Base-by-base conservation (phyloP, 164 flowering plant species). In the Vitis amurensis region DNA sequence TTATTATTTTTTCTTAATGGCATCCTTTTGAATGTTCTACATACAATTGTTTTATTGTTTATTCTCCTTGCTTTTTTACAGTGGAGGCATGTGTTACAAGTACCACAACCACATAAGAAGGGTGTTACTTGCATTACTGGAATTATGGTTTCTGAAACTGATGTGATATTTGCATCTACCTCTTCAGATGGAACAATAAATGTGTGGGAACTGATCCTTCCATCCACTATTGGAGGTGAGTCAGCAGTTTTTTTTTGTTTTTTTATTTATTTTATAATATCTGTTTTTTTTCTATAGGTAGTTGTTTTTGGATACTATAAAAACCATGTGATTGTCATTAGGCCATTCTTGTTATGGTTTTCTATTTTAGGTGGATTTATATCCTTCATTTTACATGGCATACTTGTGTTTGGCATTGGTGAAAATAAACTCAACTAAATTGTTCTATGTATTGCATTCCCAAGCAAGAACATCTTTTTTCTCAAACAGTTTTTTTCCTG, bases 91-190 rank as follows among this genome's bases (percentile, higher is more conserved):
- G 90, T 90, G 13, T 64, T 82, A 73, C 92, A 93, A 79, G 74
- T 88, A 68, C 88, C 96, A 47, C 71, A 89, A 77, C 76, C 87
- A 37, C 98, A 93, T 75, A 88, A 84, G 71, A 95, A 88, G 77
- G 98, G 99, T 63, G 92, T 93, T 68, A 95, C 98, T 10, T 95
- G 99, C 83, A 89, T 95, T 71, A 76, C 86, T 72, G 91, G 87
- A 64, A 76, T 84, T 63, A 76, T 89, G 89, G 55, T 89, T 74
- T 91, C 93, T 69, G 64, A 82, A 63, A 77, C 69, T 55, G 86
- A 84, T 61, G 90, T 89, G 29, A 55, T 93, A 8, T 87, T 91
- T 76, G 97, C 94, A 53, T 90, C 98, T 52, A 80, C 93, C 68
- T 88, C 97, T 72, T 95, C 98, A 61, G 99, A 95, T 86, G 85